Evolutionary conservation across 2,329 filamentous ascomycete genomes (phyloP).

Genomic region (Exophiala sp.): DNA sequence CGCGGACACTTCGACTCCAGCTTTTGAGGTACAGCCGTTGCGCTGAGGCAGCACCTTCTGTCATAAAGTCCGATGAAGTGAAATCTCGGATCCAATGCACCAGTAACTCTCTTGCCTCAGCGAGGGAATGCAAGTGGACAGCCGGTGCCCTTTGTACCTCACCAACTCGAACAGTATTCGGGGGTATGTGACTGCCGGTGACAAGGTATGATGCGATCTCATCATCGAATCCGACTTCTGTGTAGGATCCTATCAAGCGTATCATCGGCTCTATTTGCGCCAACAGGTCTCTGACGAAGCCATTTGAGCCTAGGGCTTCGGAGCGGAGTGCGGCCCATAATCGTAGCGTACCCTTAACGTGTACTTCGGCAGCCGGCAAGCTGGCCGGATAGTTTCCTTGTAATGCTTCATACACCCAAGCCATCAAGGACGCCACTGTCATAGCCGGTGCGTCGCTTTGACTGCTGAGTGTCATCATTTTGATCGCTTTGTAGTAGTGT

Average conservation of each 20-base stretch:
- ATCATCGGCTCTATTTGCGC: too few species aligned
- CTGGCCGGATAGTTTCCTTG: slow-evolving; percentile 2
- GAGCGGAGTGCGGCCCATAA: not conserved
- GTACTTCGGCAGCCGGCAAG: not conserved
- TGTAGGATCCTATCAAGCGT: too few species aligned
- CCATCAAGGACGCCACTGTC: slow-evolving; percentile 5
- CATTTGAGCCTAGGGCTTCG: not conserved
- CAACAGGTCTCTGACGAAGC: too few species aligned
- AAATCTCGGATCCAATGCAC: too few species aligned
- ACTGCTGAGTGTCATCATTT: slow-evolving; percentile 1
- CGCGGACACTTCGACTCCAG: slow-evolving; percentile 3
- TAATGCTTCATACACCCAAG: slow-evolving; percentile 9
- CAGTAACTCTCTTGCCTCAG: too few species aligned
- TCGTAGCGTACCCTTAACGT: not conserved
- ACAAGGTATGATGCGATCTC: too few species aligned
- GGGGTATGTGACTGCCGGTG: too few species aligned
- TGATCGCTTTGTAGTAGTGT: slow-evolving; percentile 9
- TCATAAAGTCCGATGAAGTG: too few species aligned
- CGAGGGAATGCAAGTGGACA: too few species aligned
- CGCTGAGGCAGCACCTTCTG: not conserved
- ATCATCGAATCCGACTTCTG: too few species aligned
- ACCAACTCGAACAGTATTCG: too few species aligned
- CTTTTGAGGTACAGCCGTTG: slow-evolving; percentile 5
- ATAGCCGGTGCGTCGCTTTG: not conserved
- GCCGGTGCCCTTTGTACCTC: too few species aligned